Base-by-base conservation (phyloP, 169 alveolate genomes). In the Plasmodium sp. region DNA sequence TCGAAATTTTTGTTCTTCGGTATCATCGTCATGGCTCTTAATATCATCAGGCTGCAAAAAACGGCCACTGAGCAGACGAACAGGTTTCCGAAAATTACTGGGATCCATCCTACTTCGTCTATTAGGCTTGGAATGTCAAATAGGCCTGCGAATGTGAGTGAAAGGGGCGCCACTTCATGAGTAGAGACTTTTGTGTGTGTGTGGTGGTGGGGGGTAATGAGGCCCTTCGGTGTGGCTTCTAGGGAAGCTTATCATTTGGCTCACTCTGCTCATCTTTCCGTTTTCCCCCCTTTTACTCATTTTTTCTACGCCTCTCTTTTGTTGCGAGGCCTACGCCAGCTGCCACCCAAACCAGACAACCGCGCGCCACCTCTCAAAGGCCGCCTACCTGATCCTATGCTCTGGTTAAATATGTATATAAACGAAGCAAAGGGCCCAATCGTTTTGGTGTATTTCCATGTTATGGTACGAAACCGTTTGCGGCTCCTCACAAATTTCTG, bases 401-500 rank as follows among this genome's bases (percentile, higher is more conserved):
- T 95, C 82, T 96, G 97, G 92, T 94, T 96, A 73, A 96, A 96
- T 43, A 96, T 51, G 81, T 95, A 95, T 43, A 96, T 86, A 54
- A 96, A 96, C 4, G 97, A 96, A 34, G 97, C 96, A 62, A 94
- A 94, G 2, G 97, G 97, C 48, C 97, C 92, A 80, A 96, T 96
- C 18, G 97, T 96, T 85, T 96, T 96, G 84, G 95, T 94, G 83
- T 96, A 96, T 72, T 95, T 94, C 97, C 97, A 96, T 73, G 97
- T 96, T 91, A 95, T 95, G 39, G 96, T 97, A 81, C 96, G 95
- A 93, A 96, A 96, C 75, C 97, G 94, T 85, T 95, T 95, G 33
- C 97, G 84, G 85, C 93, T 85, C 41, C 93, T 85, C 58, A 85
- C 93, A 85, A 85, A 85, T n/a, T 85, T 85, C n/a, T 85, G 77